Base-by-base conservation (phyloP, 2,329 filamentous ascomycete species). In the Pseudogymnoascus sp. region DNA sequence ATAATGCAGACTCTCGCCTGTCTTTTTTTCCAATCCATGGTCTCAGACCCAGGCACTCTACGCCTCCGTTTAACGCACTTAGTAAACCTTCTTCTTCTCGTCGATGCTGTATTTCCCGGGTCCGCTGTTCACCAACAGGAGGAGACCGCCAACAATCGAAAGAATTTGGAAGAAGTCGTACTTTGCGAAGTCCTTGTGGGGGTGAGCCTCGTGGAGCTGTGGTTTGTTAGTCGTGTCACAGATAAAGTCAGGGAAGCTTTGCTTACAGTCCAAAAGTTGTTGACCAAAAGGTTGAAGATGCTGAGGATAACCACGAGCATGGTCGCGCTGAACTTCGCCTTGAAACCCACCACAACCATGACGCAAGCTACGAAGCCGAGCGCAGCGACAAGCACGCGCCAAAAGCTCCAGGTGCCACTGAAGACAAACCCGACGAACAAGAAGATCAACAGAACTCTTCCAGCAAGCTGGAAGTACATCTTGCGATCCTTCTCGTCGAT, bases 61-160 rank as follows among this genome's bases (percentile, higher is more conserved):
- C 36, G 36, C 55, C 36, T 25, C 15, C 36, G 39, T 25, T 60
- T 62, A 42, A 38, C 15, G 12, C 25, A 51, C 63, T 65, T 84
- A 99, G 81, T 99, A 99, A 69, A 99, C 94, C 85, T 99, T 99
- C 87, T 99, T 99, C 90, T 99, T 99, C 86, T 99, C 94, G 78
- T 99, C 94, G 77, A 97, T 93, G 76, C 90, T 96, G 82, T 97
- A 90, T 77, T 96, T 92, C 66, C 94, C 94, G 8, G 94, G 94
- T 65, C 94, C 94, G 85, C 94, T 97, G 85, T 99, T 99, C 79
- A 97, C 92, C 68, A 99, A 85, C 68, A 99, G 87, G 63, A 99
- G 84, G 63, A 99, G 90, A 76, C 94, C 94, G 67, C 94, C 94
- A 68, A 97, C 93, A 74, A 99, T 99, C 60, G 94, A 99, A 62